phyloP scores from a whole-genome alignment of 106 monocot species.

The Allium fistulosum region DNA sequence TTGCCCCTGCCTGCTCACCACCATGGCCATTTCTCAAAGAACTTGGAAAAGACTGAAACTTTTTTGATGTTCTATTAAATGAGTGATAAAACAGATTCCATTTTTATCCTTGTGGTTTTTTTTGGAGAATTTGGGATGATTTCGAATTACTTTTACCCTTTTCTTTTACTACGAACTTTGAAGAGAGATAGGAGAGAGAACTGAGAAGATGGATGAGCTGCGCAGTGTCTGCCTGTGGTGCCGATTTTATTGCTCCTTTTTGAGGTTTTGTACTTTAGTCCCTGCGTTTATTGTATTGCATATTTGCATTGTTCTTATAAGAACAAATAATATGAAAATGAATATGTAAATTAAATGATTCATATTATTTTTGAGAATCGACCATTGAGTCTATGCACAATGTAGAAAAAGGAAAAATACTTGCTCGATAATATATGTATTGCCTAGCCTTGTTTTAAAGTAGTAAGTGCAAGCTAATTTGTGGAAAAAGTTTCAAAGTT shows the following conservation, averaged over 20 bases:
- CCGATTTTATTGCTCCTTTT: not conserved
- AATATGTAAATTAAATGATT: no score
- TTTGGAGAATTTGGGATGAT: not conserved
- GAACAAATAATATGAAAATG: no score
- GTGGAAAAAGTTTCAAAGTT: no score
- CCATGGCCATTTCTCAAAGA: conserved; percentile 15
- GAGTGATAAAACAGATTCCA: not conserved
- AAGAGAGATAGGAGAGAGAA: not conserved
- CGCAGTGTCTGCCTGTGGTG: not conserved
- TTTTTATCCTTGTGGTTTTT: not conserved
- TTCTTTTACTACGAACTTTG: not conserved
- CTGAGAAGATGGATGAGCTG: no score
- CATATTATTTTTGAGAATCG: not conserved
- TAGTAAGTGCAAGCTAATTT: no score
- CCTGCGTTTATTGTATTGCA: not conserved
- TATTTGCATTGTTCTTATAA: no score
- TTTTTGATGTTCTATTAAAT: not conserved
- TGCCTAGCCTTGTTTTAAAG: not conserved
- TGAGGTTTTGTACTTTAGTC: not conserved
- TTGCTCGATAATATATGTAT: not conserved
- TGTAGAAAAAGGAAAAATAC: not conserved
- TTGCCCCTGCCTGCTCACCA: conserved; percentile 5
- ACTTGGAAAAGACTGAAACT: not conserved
- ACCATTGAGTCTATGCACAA: not conserved
- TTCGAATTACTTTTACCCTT: no score